Evolutionary conservation across 1,139 yeast species (phyloP).

Genomic region (Scheffersomyces parashehatae): DNA sequence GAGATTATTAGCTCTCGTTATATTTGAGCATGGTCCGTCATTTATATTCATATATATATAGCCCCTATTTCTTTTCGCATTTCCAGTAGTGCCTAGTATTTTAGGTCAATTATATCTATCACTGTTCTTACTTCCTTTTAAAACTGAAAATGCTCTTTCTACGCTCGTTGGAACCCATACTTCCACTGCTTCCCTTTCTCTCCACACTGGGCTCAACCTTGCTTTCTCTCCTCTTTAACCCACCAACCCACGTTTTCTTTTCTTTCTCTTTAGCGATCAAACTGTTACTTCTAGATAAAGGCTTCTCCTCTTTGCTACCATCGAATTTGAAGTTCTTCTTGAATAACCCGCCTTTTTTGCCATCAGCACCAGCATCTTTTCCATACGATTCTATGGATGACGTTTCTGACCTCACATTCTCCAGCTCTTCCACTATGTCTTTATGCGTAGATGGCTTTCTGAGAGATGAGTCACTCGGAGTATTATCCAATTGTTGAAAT

Average conservation of each 20-base stretch:
- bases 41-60: too few relatives aligned
- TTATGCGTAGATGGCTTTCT: conserved; percentile 8
- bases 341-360: conserved; percentile 20
- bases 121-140: conserved; percentile 24
- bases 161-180: conserved; percentile 19
- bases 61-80: too few relatives aligned
- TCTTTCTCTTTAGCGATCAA: conserved; percentile 16
- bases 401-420: conserved; percentile 9
- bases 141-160: conserved; percentile 42
- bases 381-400: conserved; percentile 8
- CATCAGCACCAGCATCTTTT: conserved; percentile 4
- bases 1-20: too few relatives aligned
- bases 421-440: conserved; percentile 10
- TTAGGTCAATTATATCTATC: too few relatives aligned
- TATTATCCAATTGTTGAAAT: conserved; percentile 7
- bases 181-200: conserved; percentile 7
- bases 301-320: conserved; percentile 11
- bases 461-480: conserved; percentile 11
- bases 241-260: conserved; percentile 48
- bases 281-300: conserved; percentile 10
- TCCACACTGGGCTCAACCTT: conserved; percentile 13
- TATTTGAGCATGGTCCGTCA: too few relatives aligned
- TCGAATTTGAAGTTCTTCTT: conserved; percentile 36
- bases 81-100: too few relatives aligned
- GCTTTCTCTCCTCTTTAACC: conserved; percentile 38